phyloP scores from a whole-genome alignment of 129 eudicot genomes.

The Sambucus nigra region DNA sequence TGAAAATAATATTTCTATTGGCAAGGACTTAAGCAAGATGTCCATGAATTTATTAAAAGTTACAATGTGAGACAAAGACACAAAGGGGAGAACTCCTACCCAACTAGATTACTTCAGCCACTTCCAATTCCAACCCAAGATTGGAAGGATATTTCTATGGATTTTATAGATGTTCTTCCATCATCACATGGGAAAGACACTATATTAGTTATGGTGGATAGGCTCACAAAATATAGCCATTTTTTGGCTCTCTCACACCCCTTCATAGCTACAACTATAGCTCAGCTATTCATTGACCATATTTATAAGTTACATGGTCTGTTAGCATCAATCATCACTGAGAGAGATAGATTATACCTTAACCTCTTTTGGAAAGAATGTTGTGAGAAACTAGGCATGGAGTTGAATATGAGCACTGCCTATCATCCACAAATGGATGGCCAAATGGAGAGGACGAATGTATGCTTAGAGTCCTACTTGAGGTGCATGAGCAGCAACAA shows the following conservation, averaged over 20 bases:
- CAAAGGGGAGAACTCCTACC: no score
- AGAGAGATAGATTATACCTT: not conserved
- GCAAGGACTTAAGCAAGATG: not conserved
- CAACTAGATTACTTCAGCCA: no score
- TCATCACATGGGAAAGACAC: no score
- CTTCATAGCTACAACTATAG: not conserved
- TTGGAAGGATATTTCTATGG: no score
- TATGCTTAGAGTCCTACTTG: not conserved
- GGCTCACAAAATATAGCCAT: not conserved
- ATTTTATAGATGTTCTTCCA: no score
- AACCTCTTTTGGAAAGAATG: not conserved
- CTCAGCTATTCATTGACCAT: not conserved
- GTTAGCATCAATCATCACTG: not conserved
- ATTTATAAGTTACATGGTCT: conserved; percentile 3
- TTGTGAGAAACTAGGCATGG: not conserved
- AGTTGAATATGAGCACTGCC: not conserved
- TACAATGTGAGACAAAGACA: no score
- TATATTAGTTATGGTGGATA: no score
- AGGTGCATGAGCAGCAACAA: not conserved
- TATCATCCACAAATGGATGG: conserved; percentile 14
- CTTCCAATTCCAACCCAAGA: no score
- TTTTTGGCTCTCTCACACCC: not conserved
- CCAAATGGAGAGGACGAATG: conserved; percentile 7
- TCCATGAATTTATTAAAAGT: not conserved
- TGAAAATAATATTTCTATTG: not conserved